These are phyloP conservation scores for Galeopsis tetrahit DNA, from an alignment of 257 asterid genomes.

Conservation along the genomic window DNA sequence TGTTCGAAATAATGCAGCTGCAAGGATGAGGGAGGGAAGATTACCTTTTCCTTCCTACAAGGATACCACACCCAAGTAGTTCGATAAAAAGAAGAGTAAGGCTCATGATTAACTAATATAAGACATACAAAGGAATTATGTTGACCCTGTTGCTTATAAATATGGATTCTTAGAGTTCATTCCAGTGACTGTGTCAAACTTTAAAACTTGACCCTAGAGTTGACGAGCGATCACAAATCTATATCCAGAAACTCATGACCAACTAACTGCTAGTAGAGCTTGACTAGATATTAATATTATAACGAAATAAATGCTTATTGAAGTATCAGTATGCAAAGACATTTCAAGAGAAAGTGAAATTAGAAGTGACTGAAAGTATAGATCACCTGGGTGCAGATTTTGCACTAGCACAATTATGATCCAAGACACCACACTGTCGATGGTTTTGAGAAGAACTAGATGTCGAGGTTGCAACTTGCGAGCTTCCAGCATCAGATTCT, in stretches of 20 bases:
- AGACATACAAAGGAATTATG: conserved; percentile 20
- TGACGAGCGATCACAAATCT: neutral
- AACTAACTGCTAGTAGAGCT: conserved; percentile 1
- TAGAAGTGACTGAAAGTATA: conserved; percentile 28
- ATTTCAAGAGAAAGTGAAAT: neutral
- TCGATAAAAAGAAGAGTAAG: conserved; percentile 9
- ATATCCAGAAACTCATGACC: neutral
- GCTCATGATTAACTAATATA: conserved; percentile 21
- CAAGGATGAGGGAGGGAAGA: conserved; percentile 17
- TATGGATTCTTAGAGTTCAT: neutral
- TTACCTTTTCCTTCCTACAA: conserved; percentile 12
- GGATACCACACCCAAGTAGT: neutral
- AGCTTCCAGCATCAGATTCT: conserved; percentile 43
- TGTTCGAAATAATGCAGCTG: neutral
- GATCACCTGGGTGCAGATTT: conserved; percentile 63
- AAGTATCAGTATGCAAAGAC: conserved; percentile 21
- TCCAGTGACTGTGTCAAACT: neutral
- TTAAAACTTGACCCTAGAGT: conserved; percentile 23
- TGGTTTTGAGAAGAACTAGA: conserved; percentile 54
- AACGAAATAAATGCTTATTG: neutral
- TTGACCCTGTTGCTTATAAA: neutral
- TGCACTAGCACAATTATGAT: conserved; percentile 44
- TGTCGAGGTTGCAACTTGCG: conserved; percentile 44
- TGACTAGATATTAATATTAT: conserved; percentile 10
- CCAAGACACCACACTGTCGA: conserved; percentile 40